A percentile compares a stretch with the other conserved stretches of the same genome.
Conservation (phyloP, 225 moss, liverwort and hornwort genomes). For the Lunularia cruciata region DNA sequence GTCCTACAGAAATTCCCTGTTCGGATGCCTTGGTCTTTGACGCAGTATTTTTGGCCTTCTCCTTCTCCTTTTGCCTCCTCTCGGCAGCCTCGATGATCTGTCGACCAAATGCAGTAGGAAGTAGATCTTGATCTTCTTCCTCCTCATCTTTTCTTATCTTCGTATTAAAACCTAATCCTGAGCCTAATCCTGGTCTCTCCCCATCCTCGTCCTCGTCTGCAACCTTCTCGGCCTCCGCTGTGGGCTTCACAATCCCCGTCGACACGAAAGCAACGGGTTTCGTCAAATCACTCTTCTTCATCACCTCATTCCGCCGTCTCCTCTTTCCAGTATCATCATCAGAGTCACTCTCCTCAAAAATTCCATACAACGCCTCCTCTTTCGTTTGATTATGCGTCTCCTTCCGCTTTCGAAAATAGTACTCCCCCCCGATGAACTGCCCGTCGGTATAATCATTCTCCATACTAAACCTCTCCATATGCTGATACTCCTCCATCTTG, state of each 20-base stretch:
- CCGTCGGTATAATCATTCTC: slow-evolving; percentile 74
- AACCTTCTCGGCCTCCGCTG: slow-evolving; percentile 60
- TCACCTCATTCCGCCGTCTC: slow-evolving; percentile 67
- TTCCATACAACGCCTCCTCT: slow-evolving; percentile 84
- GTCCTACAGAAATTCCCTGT: slow-evolving; percentile 23
- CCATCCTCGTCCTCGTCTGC: slow-evolving; percentile 48
- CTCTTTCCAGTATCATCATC: slow-evolving; percentile 69
- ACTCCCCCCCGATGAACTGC: slow-evolving; percentile 76
- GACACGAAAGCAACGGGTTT: slow-evolving; percentile 84
- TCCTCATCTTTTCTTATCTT: slow-evolving; percentile 18
- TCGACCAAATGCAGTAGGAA: slow-evolving; percentile 90
- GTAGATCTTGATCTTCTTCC: slow-evolving; percentile 60
- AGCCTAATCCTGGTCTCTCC: slow-evolving; percentile 30
- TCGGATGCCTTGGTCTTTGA: slow-evolving; percentile 46
- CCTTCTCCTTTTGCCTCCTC: slow-evolving; percentile 76
- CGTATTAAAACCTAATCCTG: slow-evolving; percentile 48
- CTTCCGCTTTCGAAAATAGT: slow-evolving; percentile 63
- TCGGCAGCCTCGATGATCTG: slow-evolving; percentile 86
- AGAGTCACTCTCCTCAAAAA: slow-evolving; percentile 70
- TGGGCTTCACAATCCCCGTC: slow-evolving; percentile 68
- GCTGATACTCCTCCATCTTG: slow-evolving; percentile 91
- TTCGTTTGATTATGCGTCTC: slow-evolving; percentile 65
- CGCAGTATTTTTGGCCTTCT: slow-evolving; percentile 63
- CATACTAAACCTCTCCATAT: slow-evolving; percentile 88
- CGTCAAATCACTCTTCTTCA: slow-evolving; percentile 65